A percentile compares a stretch with the other conserved stretches of the same genome.
phyloP scores from a whole-genome alignment of 83 land plant genomes.

The Larix sibirica region DNA sequence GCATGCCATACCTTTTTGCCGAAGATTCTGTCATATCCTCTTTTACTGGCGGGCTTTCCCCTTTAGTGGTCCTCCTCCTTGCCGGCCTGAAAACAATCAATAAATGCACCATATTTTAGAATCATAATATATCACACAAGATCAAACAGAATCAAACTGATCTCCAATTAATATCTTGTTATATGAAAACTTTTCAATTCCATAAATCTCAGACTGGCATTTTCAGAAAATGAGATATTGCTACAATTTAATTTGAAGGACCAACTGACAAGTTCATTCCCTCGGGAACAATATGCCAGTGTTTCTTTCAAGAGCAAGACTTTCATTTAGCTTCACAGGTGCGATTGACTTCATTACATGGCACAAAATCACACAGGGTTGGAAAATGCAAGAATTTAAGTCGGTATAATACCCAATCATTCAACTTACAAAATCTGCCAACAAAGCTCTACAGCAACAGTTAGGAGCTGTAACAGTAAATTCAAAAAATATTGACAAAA shows the following conservation, averaged over 20 bases:
- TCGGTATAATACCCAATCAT: too few species aligned
- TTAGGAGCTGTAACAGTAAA: neutral
- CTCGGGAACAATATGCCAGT: too few species aligned
- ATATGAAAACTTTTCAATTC: neutral
- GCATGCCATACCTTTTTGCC: neutral
- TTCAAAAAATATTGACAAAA: too few species aligned
- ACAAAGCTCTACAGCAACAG: neutral
- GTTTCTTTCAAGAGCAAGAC: too few species aligned
- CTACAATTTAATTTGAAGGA: neutral
- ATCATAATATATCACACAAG: neutral
- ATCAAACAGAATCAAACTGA: neutral
- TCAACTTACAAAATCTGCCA: neutral
- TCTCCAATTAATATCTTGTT: neutral
- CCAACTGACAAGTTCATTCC: too few species aligned
- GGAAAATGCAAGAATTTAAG: too few species aligned
- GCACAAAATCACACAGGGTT: too few species aligned
- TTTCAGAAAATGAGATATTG: neutral
- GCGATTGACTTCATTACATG: too few species aligned
- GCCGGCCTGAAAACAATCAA: neutral
- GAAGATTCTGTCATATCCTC: neutral
- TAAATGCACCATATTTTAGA: neutral
- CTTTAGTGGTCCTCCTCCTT: slow-evolving; percentile 6
- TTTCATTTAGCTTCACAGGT: too few species aligned
- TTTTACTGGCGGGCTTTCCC: neutral
- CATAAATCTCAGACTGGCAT: too few species aligned